A percentile compares a stretch with the other conserved stretches of the same genome.
phyloP scores from a whole-genome alignment of 345 rosid genomes.

The Ceriops tagal region DNA sequence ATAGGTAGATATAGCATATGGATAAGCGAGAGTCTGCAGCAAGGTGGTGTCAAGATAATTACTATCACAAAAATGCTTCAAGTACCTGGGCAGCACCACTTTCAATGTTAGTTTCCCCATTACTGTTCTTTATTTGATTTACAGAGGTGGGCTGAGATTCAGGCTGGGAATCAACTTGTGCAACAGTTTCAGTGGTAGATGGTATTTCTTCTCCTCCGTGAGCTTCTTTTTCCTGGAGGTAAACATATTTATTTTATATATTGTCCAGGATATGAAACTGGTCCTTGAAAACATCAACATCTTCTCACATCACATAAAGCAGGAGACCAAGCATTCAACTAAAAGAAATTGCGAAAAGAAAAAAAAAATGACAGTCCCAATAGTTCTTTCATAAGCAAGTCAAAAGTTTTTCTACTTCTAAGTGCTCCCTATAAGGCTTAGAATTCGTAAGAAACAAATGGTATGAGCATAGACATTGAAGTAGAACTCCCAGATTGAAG shows the following conservation, averaged over 20 bases:
- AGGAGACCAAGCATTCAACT: too few relatives aligned
- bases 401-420: background rate
- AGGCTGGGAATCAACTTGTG: conserved; percentile 33
- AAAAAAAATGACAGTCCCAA: too few relatives aligned
- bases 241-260: conserved; percentile 9
- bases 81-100: conserved; percentile 22
- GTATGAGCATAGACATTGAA: too few relatives aligned
- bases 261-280: background rate
- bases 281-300: background rate
- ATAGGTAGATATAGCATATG: too few relatives aligned
- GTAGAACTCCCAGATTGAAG: background rate
- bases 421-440: too few relatives aligned
- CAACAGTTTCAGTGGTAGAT: conserved; percentile 31
- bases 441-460: too few relatives aligned
- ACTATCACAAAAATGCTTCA: too few relatives aligned
- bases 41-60: too few relatives aligned
- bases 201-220: conserved; percentile 44
- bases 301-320: background rate
- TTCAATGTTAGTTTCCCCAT: conserved; percentile 39
- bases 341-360: too few relatives aligned
- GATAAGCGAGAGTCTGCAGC: too few relatives aligned
- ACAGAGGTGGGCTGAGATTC: conserved; percentile 39
- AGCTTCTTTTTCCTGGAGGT: conserved; percentile 40
- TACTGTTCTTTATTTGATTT: conserved; percentile 31
- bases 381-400: background rate